Percentiles rank a stretch among this genome's conserved stretches.
phyloP scores from a whole-genome alignment of 257 asterid genomes.

The Solanum lycopersicoides region DNA sequence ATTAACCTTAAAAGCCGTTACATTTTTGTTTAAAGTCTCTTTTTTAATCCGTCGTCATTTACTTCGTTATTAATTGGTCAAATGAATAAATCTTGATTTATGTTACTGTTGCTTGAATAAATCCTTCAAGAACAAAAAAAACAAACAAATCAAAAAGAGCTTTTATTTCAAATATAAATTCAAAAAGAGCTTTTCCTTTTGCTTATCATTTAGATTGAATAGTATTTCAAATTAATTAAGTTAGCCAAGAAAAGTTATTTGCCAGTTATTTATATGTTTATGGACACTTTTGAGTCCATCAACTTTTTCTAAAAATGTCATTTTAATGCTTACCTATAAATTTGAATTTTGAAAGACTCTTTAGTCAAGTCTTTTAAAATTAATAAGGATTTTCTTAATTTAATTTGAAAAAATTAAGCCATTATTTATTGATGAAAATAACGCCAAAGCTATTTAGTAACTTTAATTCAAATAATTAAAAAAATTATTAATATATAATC shows the following conservation, averaged over 20 bases:
- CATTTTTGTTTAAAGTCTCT: background rate
- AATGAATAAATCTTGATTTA: background rate
- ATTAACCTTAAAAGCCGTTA: background rate
- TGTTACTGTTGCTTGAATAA: background rate
- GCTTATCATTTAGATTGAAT: background rate
- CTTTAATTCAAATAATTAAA: no score
- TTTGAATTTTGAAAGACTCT: background rate
- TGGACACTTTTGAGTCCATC: background rate
- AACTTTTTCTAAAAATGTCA: background rate
- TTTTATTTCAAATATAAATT: no score
- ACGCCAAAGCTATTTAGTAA: no score
- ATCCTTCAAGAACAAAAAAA: no score
- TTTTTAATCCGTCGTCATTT: background rate
- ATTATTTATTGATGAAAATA: no score
- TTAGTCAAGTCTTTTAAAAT: background rate
- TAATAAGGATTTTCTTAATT: background rate
- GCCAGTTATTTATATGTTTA: background rate
- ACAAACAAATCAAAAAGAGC: no score
- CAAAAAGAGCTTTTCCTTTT: background rate
- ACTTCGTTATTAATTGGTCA: background rate
- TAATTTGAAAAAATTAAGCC: no score
- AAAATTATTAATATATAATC: background rate
- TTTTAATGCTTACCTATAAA: background rate
- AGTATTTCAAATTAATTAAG: background rate
- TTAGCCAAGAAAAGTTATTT: background rate